Base-by-base conservation (phyloP, 257 asterid species). In the Penstemon newberryi region DNA sequence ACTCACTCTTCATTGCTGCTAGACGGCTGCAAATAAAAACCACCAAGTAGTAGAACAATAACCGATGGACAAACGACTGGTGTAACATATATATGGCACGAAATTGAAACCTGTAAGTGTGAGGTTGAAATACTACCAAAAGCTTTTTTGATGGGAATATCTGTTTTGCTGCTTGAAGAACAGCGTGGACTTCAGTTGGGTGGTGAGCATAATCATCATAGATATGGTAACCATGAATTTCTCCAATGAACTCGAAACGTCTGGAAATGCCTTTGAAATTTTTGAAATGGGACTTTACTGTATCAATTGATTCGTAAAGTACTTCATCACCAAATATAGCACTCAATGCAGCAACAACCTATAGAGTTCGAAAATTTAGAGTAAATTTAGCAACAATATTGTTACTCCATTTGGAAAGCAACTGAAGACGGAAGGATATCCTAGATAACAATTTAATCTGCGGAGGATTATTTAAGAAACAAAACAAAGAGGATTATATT, bases 181-280 rank as follows among this genome's bases (percentile, higher is more conserved):
- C 62, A 7, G 73, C 76, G n/a, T 12, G 66, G 60, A 81, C 69
- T 57, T 77, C 81, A 9, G 70, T 60, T 19, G 85, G 85, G 74
- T 81, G 83, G 42, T 78, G 83, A 72, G 83, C 85, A 57, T 69
- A 78, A 60, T 78, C 83, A n/a, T 81, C 82, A 60, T 57, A 78
- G 10, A 78, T 75, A 61, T 78, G 74, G 64, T 68, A 77, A 41
- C 75, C 71, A 4, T 56, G 59, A 15, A 81, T 50, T 56, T 39
- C 38, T 56, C 85, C 75, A 51, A 72, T 65, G 72, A 65, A 69
- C 76, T 81, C 85, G 57, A 81, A 81, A 50, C 81, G 81, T 56
- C 77, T 69, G 40, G 65, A 72, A 62, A 75, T 69, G 59, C 85
- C 79, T 74, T 8, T 38, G 70, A 77, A 78, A 7, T 69, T 65